These are phyloP conservation scores for Fragaria vesca DNA, from an alignment of 306 rosid species.

Conservation along the genomic window DNA sequence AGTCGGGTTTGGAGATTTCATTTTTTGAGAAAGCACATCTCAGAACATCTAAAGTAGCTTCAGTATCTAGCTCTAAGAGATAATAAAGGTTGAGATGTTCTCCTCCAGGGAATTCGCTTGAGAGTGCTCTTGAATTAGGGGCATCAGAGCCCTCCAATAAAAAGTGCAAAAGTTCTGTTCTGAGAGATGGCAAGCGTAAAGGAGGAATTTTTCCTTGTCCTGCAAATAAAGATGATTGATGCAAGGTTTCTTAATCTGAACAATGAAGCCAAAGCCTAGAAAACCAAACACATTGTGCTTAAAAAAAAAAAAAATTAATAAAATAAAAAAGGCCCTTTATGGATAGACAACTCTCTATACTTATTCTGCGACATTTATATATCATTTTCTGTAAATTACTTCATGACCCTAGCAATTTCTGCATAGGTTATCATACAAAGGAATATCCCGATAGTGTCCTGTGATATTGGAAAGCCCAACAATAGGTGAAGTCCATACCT, in stretches of 20 bases:
- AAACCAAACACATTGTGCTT: too few species aligned
- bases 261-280: neutral
- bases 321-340: too few species aligned
- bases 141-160: conserved; percentile 56
- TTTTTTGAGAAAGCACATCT: conserved; percentile 65
- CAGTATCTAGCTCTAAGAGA: conserved; percentile 77
- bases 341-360: neutral
- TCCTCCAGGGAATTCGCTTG: conserved; percentile 34
- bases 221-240: conserved; percentile 32
- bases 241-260: conserved; percentile 14
- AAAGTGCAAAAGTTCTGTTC: conserved; percentile 72
- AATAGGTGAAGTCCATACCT: conserved; percentile 44
- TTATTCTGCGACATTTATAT: neutral
- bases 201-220: conserved; percentile 81
- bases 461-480: neutral
- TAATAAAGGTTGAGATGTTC: conserved; percentile 58
- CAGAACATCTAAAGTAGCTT: conserved; percentile 77
- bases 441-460: neutral
- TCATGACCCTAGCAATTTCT: conserved; percentile 1
- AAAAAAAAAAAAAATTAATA: too few species aligned
- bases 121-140: conserved; percentile 43
- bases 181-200: conserved; percentile 73
- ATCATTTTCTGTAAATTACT: conserved; percentile 1
- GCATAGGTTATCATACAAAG: conserved; percentile 1
- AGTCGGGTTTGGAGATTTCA: conserved; percentile 41